Base-by-base conservation (phyloP, 768 basidiomycete genomes). In the Suillus ampliporus region DNA sequence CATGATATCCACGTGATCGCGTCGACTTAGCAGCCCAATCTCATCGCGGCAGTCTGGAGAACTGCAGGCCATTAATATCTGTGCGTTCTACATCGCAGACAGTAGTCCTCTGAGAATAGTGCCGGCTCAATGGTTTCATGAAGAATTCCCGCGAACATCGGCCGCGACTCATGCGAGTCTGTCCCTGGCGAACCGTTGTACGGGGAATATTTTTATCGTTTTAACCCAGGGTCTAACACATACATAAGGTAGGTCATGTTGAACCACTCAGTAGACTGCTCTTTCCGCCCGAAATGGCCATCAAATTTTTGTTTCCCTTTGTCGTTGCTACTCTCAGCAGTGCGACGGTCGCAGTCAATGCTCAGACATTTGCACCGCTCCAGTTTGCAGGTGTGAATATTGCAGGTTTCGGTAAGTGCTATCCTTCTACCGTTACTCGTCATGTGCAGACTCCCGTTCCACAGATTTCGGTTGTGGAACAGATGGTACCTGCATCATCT, bases 311-410 rank as follows among this genome's bases (percentile, higher is more conserved):
- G 41, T 69, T 56, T 59, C 43, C 56, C 35, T 48, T 70, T 15
- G 54, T 54, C 14, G 14, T 61, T 43, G 56, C 56, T 19, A 58
- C 58, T 13, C 40, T 72, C 8, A 48, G 43, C 26, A 47, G 68
- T 35, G 57, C 65, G 31, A 57, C 60, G n/a, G 48, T 56, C 2
- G 60, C 66, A 23, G 67, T 65, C 61, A 61, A 53, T 15, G 74
- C 61, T 4, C 69, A 74, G 10, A 50, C 61, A 23, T 58, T 62
- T 64, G 35, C 43, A 40, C 51, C 69, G 21, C 70, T 84, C 31
- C 66, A 67, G 48, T 78, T 79, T 57, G 74, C 74, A 9, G 83
- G 85, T 57, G 77, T 86, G 26, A 85, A 86, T 68, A 85, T 86
- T 56, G 75, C 84, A 35, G 84, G 85, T 2, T 85, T 84, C 64